Percentiles rank a stretch among this genome's conserved stretches.
Conservation (phyloP, 2,329 filamentous ascomycete species). For the Alternaria rosae region DNA sequence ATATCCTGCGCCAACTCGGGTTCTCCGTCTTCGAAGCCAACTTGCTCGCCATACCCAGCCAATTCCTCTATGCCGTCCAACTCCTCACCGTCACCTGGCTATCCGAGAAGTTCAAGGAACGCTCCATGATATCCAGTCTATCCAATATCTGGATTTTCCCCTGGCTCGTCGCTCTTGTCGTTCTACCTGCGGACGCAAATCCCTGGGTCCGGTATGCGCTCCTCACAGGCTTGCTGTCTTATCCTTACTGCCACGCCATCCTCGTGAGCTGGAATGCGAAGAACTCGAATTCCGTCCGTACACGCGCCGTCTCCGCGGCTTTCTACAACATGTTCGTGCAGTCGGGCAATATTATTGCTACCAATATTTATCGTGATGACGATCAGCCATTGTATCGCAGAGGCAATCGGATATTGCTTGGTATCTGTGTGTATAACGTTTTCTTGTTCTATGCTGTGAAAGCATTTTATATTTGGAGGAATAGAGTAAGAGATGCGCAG, state of each 20-base stretch:
- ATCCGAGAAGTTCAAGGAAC: conserved; percentile 57
- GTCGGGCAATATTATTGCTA: conserved; percentile 55
- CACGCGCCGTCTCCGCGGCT: conserved; percentile 51
- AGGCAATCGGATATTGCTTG: conserved; percentile 50
- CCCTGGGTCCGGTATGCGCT: conserved; percentile 62
- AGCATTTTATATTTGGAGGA: conserved; percentile 52
- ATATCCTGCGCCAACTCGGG: conserved; percentile 65
- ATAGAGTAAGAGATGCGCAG: conserved; percentile 41
- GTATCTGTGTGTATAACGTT: conserved; percentile 43
- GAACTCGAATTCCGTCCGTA: conserved; percentile 51
- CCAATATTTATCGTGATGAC: conserved; percentile 58
- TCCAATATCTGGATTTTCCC: conserved; percentile 68
- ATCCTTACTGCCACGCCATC: conserved; percentile 61
- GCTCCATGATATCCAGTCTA: conserved; percentile 57
- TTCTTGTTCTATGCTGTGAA: conserved; percentile 49
- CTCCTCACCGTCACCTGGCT: conserved; percentile 56
- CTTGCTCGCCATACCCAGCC: conserved; percentile 65
- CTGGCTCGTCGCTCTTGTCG: conserved; percentile 62
- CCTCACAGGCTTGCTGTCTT: conserved; percentile 59
- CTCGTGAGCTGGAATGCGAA: conserved; percentile 51
- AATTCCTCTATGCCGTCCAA: conserved; percentile 49
- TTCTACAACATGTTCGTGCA: conserved; percentile 57
- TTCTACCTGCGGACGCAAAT: conserved; percentile 54
- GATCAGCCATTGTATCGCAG: conserved; percentile 56
- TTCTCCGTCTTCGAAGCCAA: conserved; percentile 70